phyloP scores from a whole-genome alignment of 2,329 filamentous ascomycete species.

The Metarhizium sp. region DNA sequence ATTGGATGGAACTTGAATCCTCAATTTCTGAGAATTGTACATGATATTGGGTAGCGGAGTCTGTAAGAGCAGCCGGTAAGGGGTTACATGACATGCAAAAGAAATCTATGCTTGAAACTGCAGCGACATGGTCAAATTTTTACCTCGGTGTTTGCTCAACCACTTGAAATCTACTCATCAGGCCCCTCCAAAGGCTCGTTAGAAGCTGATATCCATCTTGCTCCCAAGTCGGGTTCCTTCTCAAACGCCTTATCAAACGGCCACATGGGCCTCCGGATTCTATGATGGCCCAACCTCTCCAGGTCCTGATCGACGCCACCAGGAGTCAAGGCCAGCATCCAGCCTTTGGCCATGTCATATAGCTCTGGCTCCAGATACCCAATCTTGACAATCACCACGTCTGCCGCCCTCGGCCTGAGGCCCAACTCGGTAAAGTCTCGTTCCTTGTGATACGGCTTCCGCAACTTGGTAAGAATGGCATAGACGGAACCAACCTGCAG shows the following conservation, averaged over 20 bases:
- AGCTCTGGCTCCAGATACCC: slow-evolving; percentile 46
- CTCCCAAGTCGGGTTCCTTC: slow-evolving; percentile 9
- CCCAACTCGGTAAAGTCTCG: slow-evolving; percentile 39
- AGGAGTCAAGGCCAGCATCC: slow-evolving; percentile 44
- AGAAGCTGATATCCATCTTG: slow-evolving; percentile 13
- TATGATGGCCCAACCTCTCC: slow-evolving; percentile 34
- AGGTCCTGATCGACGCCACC: slow-evolving; percentile 46
- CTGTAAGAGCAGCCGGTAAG: not conserved
- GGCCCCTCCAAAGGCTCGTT: slow-evolving; percentile 9
- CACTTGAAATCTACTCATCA: not conserved
- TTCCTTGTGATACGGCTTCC: slow-evolving; percentile 45
- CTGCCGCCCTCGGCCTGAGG: slow-evolving; percentile 17
- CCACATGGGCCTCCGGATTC: slow-evolving; percentile 38
- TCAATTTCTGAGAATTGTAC: too few relatives aligned
- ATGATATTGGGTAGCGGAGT: not conserved
- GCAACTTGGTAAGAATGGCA: slow-evolving; percentile 40
- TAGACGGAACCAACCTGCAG: slow-evolving; percentile 39
- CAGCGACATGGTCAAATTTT: too few relatives aligned
- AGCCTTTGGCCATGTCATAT: slow-evolving; percentile 42
- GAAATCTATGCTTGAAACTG: not conserved
- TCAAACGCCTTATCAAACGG: slow-evolving; percentile 16
- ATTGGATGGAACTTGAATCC: too few relatives aligned
- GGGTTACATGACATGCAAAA: not conserved
- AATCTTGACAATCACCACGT: slow-evolving; percentile 46
- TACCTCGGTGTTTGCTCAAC: not conserved